Base-by-base conservation (phyloP, 352 stramenopile genomes). In the Pythium coloratum region DNA sequence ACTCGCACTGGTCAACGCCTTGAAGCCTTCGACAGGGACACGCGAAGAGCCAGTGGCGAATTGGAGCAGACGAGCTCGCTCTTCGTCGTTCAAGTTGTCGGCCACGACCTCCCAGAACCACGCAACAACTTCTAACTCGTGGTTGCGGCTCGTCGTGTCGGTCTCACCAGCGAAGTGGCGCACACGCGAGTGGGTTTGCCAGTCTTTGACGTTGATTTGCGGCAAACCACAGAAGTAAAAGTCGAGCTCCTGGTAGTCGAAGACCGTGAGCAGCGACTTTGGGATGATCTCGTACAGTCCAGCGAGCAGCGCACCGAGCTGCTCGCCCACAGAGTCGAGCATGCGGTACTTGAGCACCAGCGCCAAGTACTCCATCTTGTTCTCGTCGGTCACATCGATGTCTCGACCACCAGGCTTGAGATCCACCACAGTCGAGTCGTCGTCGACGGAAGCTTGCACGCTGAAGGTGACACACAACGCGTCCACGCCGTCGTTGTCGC, bases 341-440 rank as follows among this genome's bases (percentile, higher is more conserved):
- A 93, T 91, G 54, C 81, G 81, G 58, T 91, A 84, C 69, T 88
- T 78, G 14, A 93, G 76, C 44, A 91, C 62, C 16, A 91, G 73
- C 1, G 64, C 63, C 18, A 93, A 44, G 44, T 98, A 99, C 73
- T 99, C 92, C 13, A 95, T 82, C 64, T 98, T 94, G 86, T 99
- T 99, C 16, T 97, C 94, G 58, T 98, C 96, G 6, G 89, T 98
- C 4, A 99, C 93, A 49, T 97, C 82, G 44, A 99, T 87, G 62
- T 97, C 78, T 9, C 79, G 77, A 3, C 97, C 97, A 44, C 86
- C 84, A 18, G 90, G 75, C 40, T 98, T 94, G 10, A 99, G 76
- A 40, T 98, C 91, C 20, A 99, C 81, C 7, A 44, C 12, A 55
- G 89, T 81, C 3, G 72, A 67, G 36, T 74, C 75, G 40, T 82